Base-by-base conservation (phyloP, 352 stramenopile species). In the Peronospora farinosa region DNA sequence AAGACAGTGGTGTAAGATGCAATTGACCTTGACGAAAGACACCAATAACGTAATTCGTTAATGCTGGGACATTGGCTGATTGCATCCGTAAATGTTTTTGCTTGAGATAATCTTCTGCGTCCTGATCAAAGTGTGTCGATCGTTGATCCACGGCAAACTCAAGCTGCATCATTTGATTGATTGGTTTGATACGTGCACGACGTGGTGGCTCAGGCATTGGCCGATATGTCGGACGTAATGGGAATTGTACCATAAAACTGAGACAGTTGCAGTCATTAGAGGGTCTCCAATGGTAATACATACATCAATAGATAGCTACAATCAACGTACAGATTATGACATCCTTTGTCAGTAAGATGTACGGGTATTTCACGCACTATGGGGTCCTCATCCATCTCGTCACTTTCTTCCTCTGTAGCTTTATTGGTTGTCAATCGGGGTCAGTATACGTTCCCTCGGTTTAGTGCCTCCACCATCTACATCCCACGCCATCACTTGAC, bases 341-440 rank as follows among this genome's bases (percentile, higher is more conserved):
- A 71, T 49, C 88, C 54, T 28, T 78, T 63, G 16, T 90, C 74
- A 3, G 76, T 74, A 30, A 92, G 73, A 59, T 92, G 81, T 58
- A 92, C 78, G 32, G 81, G 78, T 51, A 92, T 88, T 66, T 92
- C 81, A 40, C 69, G 76, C 54, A 92, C 78, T 27, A 92, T 65
- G 33, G 81, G 81, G 62, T 92, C 81, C 41, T 32, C 10, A 0
- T 90, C 79, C 19, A n/a, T n/a, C n/a, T n/a, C n/a, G n/a, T n/a
- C n/a, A n/a, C n/a, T n/a, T n/a, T n/a, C n/a, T n/a, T n/a, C n/a
- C n/a, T n/a, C n/a, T n/a, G n/a, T n/a, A n/a, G n/a, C n/a, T n/a
- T n/a, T n/a, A n/a, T n/a, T n/a, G 19, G 19, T 21, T 21, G 19
- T 21, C 19, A 31, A 2, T 2, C 27, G 6, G 7, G 33, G 47